These are phyloP conservation scores for Ascocoryne sarcoides DNA, from an alignment of 2,329 filamentous ascomycete species.

Conservation along the genomic window DNA sequence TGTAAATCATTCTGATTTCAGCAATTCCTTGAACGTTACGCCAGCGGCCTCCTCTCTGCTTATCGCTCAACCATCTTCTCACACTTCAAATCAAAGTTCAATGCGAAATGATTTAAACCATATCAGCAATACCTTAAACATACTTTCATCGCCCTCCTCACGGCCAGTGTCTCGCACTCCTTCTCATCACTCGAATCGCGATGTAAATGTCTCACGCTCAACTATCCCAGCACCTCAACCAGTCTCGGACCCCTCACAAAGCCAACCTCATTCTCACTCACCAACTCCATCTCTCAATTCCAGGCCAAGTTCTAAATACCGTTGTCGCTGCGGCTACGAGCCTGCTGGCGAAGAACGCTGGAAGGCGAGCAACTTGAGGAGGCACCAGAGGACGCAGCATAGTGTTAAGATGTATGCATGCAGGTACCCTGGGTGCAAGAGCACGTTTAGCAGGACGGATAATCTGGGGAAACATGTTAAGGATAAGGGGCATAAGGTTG, in stretches of 20 bases:
- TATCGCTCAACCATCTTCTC: too few species aligned
- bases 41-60: too few species aligned
- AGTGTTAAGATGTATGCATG: slow-evolving; percentile 12
- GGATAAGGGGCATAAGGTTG: neutral
- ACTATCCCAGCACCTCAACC: neutral
- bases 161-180: neutral
- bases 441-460: slow-evolving; percentile 19
- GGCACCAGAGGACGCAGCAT: slow-evolving; percentile 22
- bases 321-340: slow-evolving; percentile 13
- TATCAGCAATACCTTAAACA: neutral
- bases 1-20: neutral
- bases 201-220: neutral
- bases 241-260: neutral
- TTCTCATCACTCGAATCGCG: neutral
- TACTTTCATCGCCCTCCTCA: neutral
- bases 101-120: neutral
- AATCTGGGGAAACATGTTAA: slow-evolving; percentile 19
- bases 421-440: slow-evolving; percentile 14
- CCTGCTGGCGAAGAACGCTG: slow-evolving; percentile 21
- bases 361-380: slow-evolving; percentile 21
- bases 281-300: slow-evolving; percentile 1
- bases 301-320: slow-evolving; percentile 7
- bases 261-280: neutral
- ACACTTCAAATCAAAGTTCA: too few species aligned
- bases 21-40: neutral